Percentiles rank a stretch among this genome's conserved stretches.
Evolutionary conservation across 148 eudicot species (phyloP).

Genomic region (Mesembryanthemum crystallinum): DNA sequence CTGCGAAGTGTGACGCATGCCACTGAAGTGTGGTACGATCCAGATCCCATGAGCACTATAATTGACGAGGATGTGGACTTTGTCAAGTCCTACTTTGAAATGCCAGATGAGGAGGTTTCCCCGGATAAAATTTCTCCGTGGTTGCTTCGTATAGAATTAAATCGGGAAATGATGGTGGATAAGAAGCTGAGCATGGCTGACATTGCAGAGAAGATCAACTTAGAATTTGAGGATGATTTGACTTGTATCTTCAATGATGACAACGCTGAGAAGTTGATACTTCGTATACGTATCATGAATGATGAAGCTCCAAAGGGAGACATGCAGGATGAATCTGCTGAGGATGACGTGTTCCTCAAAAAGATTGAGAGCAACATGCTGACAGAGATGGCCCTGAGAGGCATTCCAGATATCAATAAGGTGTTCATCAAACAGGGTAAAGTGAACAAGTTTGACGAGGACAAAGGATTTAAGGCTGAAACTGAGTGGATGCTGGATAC

Average conservation of each 20-base stretch:
- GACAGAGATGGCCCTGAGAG: slow-evolving; percentile 97
- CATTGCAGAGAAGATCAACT: slow-evolving; percentile 91
- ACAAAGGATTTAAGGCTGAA: slow-evolving; percentile 76
- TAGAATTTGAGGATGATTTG: slow-evolving; percentile 85
- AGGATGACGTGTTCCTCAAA: slow-evolving; percentile 96
- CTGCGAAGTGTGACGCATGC: slow-evolving; percentile 97
- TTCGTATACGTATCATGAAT: slow-evolving; percentile 95
- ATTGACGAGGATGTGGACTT: slow-evolving; percentile 93
- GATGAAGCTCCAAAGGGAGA: slow-evolving; percentile 96
- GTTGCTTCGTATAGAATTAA: slow-evolving; percentile 93
- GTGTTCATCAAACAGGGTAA: slow-evolving; percentile 85
- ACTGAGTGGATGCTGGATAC: slow-evolving; percentile 99
- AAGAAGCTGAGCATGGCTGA: slow-evolving; percentile 98
- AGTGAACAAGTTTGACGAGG: slow-evolving; percentile 75
- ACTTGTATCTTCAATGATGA: slow-evolving; percentile 94
- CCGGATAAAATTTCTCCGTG: slow-evolving; percentile 95
- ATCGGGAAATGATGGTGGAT: slow-evolving; percentile 99
- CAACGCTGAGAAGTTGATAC: slow-evolving; percentile 92
- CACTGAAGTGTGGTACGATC: slow-evolving; percentile 99
- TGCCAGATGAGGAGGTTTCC: slow-evolving; percentile 98
- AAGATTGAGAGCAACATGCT: slow-evolving; percentile 95
- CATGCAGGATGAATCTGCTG: slow-evolving; percentile 78
- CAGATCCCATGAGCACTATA: slow-evolving; percentile 88
- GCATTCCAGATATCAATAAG: slow-evolving; percentile 91
- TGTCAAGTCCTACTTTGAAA: slow-evolving; percentile 92